A percentile compares a stretch with the other conserved stretches of the same genome.
phyloP scores from a whole-genome alignment of 2,329 filamentous ascomycete genomes.

The Cryphonectria radicalis region DNA sequence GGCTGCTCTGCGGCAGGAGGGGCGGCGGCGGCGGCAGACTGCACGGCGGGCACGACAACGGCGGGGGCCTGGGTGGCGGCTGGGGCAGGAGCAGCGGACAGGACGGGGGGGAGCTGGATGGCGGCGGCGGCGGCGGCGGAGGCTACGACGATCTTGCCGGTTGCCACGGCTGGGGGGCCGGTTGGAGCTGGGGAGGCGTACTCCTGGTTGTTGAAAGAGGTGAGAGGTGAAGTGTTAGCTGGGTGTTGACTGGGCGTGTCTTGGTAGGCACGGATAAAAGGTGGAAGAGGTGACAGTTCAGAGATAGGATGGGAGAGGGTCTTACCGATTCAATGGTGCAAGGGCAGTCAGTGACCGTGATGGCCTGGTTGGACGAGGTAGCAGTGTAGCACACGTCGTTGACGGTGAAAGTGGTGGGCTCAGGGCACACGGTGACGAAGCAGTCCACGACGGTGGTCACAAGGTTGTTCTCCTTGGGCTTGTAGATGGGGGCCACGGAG shows the following conservation, averaged over 20 bases:
- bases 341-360: slow-evolving; percentile 60
- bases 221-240: background rate
- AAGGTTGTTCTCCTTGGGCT: background rate
- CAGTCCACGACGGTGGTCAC: slow-evolving; percentile 40
- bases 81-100: background rate
- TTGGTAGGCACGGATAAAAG: background rate
- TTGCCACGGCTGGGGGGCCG: background rate
- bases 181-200: background rate
- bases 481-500: too few species aligned
- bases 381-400: slow-evolving; percentile 58
- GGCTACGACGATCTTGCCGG: background rate
- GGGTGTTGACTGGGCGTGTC: background rate
- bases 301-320: background rate
- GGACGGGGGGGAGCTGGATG: background rate
- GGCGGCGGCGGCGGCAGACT: background rate
- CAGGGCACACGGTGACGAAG: slow-evolving; percentile 48
- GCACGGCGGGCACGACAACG: background rate
- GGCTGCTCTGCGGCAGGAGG: background rate
- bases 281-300: background rate
- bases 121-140: background rate
- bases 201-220: background rate
- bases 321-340: slow-evolving; percentile 46
- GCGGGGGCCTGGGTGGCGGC: too few species aligned
- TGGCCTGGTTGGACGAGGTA: slow-evolving; percentile 46
- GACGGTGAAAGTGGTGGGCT: slow-evolving; percentile 57